Evolutionary conservation across 163 green algal genomes (phyloP).

Genomic region (Coccomyxa subellipsoidea): DNA sequence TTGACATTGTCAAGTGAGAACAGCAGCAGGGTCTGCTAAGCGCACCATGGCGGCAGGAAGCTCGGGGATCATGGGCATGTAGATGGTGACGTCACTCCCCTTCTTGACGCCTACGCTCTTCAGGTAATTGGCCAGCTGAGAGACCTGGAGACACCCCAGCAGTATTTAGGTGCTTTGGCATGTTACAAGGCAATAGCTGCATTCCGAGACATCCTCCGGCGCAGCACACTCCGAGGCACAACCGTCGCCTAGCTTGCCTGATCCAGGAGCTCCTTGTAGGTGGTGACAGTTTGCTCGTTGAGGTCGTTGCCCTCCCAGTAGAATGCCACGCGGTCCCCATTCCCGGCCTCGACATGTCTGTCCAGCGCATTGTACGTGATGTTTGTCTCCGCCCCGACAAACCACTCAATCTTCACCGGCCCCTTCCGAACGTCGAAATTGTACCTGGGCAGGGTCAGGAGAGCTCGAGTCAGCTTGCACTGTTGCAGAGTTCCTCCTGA

Average conservation of each 20-base stretch:
- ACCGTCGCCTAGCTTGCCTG: conserved; percentile 8
- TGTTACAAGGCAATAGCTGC: too few relatives aligned
- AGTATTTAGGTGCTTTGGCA: too few relatives aligned
- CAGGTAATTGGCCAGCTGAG: conserved; percentile 77
- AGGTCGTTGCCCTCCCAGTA: conserved; percentile 57
- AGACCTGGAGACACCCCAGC: not conserved
- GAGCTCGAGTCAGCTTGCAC: not conserved
- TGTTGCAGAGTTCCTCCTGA: not conserved
- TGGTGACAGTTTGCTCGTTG: conserved; percentile 25
- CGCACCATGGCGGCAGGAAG: conserved; percentile 68
- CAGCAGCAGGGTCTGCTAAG: not conserved
- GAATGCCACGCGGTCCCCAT: conserved; percentile 53
- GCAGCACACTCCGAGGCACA: too few relatives aligned
- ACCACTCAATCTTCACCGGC: conserved; percentile 66
- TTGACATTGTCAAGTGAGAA: too few relatives aligned
- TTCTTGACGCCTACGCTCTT: conserved; percentile 78
- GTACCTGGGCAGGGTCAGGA: conserved; percentile 27
- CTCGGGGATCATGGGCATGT: conserved; percentile 90
- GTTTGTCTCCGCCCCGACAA: conserved; percentile 72
- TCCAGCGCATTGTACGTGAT: conserved; percentile 77
- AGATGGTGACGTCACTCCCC: conserved; percentile 89
- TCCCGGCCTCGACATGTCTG: conserved; percentile 64
- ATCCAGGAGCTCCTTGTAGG: conserved; percentile 44
- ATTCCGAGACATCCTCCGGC: too few relatives aligned
- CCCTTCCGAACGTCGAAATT: conserved; percentile 68